Evolutionary conservation across 2,329 filamentous ascomycete species (phyloP), one percentile per base, ranked within the genome.

Genomic region (Beauveria varroae): DNA sequence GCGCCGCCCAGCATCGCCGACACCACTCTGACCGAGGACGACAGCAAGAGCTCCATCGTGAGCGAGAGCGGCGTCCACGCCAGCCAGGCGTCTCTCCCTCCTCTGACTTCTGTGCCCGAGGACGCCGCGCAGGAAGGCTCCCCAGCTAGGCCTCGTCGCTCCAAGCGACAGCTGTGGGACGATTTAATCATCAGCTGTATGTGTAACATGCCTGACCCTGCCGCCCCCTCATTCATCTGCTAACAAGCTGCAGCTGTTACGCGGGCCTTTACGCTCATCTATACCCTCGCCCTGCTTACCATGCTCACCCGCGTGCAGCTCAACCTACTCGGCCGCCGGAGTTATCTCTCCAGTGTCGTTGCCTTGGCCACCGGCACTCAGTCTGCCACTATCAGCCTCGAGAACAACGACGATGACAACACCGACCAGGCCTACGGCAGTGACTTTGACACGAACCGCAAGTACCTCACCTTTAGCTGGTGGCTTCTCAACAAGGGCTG

Each of bases 401-500:
- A 97, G 76, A 95, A 98, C 73, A 87, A 96, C 69, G 93, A 97
- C 71, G 93, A 97, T 71, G 91, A 95, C 71, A 88, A 89, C 69
- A 80, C 84, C 20, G 90, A 93, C 59, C 89, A 93, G 68, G 83
- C 86, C 4, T 92, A 96, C 71, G 92, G 92, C 50, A 93, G 90
- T 73, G 95, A 99, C 74, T 97, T 96, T 67, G 93, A 97, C 73
- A 96, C 92, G 40, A 99, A 99, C 75, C 84, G 93, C 67, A 90
- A 90, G 70, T 99, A 98, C 71, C 81, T 99, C 54, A 96, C 93
- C 46, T 96, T 98, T 73, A 96, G 91, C 75, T 99, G 95, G 95
- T 99, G 93, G 93, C 78, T 99, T 52, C 80, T 99, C 53, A 93
- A 99, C 75, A 86, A 86, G 66, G 95, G 95, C 49, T 98, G 92